Conservation (phyloP, 495 filamentous ascomycete genomes). For the Aspergillus biplanus region DNA sequence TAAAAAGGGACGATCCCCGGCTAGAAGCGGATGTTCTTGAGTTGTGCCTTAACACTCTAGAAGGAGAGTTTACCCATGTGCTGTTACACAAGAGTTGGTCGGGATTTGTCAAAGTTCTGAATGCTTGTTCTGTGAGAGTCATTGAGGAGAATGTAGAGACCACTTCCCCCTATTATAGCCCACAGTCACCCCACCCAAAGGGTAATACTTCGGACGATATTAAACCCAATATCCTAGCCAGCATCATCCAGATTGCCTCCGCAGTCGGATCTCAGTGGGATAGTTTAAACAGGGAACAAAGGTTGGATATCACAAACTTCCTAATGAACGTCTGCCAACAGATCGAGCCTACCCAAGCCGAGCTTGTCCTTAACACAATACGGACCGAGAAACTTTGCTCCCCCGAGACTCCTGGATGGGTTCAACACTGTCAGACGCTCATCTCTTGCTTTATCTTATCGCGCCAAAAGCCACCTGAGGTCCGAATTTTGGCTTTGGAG, state of each 20-base stretch:
- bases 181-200: slow-evolving; percentile 28
- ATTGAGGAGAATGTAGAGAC: slow-evolving; percentile 33
- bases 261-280: slow-evolving; percentile 48
- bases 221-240: slow-evolving; percentile 44
- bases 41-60: slow-evolving; percentile 44
- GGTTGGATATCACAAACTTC: slow-evolving; percentile 41
- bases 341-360: slow-evolving; percentile 47
- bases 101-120: slow-evolving; percentile 48
- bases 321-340: slow-evolving; percentile 43
- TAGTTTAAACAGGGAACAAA: slow-evolving; percentile 43
- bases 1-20: slow-evolving; percentile 53
- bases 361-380: slow-evolving; percentile 45
- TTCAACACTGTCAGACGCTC: slow-evolving; percentile 62
- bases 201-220: slow-evolving; percentile 37
- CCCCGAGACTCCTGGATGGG: slow-evolving; percentile 71
- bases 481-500: slow-evolving; percentile 70
- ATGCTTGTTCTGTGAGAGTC: slow-evolving; percentile 69
- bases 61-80: slow-evolving; percentile 40
- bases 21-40: slow-evolving; percentile 61
- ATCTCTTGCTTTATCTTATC: slow-evolving; percentile 69
- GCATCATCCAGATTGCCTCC: slow-evolving; percentile 43
- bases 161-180: slow-evolving; percentile 23
- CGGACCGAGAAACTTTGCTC: slow-evolving; percentile 60
- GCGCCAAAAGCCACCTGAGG: slow-evolving; percentile 61
- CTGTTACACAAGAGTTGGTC: slow-evolving; percentile 42